A percentile compares a stretch with the other conserved stretches of the same genome.
Conservation (phyloP, 768 basidiomycete genomes). For the Suillus spraguei region DNA sequence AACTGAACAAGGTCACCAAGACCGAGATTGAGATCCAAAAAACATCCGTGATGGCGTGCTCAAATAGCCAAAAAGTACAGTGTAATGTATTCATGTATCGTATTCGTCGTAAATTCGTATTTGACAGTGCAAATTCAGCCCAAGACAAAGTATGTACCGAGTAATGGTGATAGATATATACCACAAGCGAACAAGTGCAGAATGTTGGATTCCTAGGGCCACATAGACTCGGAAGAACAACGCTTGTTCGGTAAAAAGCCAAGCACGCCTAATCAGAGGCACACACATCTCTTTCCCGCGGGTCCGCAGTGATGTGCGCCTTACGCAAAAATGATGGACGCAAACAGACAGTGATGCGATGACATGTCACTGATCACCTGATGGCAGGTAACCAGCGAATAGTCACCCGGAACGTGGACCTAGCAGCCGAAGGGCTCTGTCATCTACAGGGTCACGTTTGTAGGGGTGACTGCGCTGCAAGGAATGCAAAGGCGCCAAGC, state of each 20-base stretch:
- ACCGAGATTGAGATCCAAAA: not conserved
- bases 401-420: conserved; percentile 40
- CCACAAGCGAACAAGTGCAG: not conserved
- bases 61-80: conserved; percentile 1
- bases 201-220: not conserved
- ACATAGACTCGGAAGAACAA: not conserved
- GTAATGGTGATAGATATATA: not conserved
- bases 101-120: not conserved
- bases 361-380: not conserved
- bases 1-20: conserved; percentile 6
- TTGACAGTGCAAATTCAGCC: not conserved
- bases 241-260: conserved; percentile 8
- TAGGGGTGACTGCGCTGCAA: conserved; percentile 58
- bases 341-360: not conserved
- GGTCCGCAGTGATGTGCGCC: conserved; percentile 1
- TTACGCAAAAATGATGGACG: conserved; percentile 3
- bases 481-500: conserved; percentile 60
- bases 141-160: not conserved
- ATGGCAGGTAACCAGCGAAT: conserved; percentile 20
- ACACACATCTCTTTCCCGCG: conserved; percentile 2
- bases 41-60: not conserved
- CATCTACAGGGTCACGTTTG: conserved; percentile 62
- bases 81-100: not conserved
- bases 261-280: conserved; percentile 1
- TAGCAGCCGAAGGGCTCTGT: conserved; percentile 57